phyloP scores from a whole-genome alignment of 2,329 filamentous ascomycete species.

The Xylaria sp. region DNA sequence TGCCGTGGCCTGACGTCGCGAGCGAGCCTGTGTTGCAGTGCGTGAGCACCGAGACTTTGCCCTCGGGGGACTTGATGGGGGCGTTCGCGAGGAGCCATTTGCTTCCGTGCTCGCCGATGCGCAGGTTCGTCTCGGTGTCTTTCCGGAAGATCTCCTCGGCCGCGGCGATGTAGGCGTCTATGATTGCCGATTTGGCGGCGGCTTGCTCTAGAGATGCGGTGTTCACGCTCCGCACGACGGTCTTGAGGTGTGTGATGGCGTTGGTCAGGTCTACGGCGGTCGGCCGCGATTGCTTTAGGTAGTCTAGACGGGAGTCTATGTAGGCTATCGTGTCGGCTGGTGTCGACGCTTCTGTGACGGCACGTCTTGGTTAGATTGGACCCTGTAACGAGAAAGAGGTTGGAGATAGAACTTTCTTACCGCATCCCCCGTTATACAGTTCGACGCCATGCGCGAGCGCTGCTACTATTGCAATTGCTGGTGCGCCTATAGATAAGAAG shows the following conservation, averaged over 20 bases:
- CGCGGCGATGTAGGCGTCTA: conserved; percentile 77
- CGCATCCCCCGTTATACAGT: conserved; percentile 67
- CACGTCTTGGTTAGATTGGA: conserved; percentile 14
- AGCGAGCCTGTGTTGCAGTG: conserved; percentile 99
- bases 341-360: conserved; percentile 52
- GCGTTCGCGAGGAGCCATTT: conserved; percentile 78
- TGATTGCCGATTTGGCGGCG: conserved; percentile 65
- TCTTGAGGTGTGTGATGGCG: conserved; percentile 83
- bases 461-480: conserved; percentile 98
- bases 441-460: conserved; percentile 89
- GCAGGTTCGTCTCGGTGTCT: conserved; percentile 87
- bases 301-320: conserved; percentile 82
- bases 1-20: conserved; percentile 97
- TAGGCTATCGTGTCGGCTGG: conserved; percentile 72
- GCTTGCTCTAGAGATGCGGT: conserved; percentile 52
- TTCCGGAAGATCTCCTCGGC: conserved; percentile 89
- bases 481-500: conserved; percentile 68
- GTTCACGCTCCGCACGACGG: conserved; percentile 64
- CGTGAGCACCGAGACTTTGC: conserved; percentile 83
- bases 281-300: conserved; percentile 87
- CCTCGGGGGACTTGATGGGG: conserved; percentile 58
- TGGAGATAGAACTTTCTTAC: conserved; percentile 50
- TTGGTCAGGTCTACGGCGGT: conserved; percentile 96
- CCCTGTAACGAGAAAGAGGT: no score
- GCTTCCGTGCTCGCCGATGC: conserved; percentile 85